These are phyloP conservation scores for Saccharomycopsis fibuligera DNA, from an alignment of 805 yeast genomes.

Conservation along the genomic window DNA sequence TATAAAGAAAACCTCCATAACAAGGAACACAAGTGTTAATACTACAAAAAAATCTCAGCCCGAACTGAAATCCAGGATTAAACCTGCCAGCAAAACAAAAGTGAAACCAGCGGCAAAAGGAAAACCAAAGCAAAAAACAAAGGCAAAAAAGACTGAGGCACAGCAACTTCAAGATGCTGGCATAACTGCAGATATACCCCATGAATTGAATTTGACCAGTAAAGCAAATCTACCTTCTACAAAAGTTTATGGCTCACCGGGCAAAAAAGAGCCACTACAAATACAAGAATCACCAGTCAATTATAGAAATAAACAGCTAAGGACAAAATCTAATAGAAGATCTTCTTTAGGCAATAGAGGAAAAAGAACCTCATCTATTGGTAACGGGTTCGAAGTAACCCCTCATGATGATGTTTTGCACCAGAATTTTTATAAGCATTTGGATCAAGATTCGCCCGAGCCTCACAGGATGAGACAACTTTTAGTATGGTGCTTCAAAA, in stretches of 20 bases:
- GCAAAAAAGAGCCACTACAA: constrained; percentile 17
- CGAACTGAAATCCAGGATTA: too few species aligned
- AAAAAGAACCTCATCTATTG: constrained; percentile 65
- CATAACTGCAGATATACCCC: not conserved
- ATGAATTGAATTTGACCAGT: not conserved
- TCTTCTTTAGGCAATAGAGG: constrained; percentile 56
- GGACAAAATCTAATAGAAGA: constrained; percentile 35
- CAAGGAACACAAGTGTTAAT: too few species aligned
- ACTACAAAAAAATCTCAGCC: too few species aligned
- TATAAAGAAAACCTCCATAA: too few species aligned
- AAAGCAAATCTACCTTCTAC: not conserved
- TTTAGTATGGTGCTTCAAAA: constrained; percentile 59
- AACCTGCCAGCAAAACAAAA: not conserved
- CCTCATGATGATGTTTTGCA: constrained; percentile 60
- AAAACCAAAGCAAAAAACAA: too few species aligned
- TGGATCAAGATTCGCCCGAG: constrained; percentile 58
- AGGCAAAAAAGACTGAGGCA: too few species aligned
- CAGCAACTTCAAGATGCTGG: not conserved
- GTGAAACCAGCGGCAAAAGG: too few species aligned
- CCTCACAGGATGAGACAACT: constrained; percentile 70
- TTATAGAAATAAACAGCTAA: constrained; percentile 21
- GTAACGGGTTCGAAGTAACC: constrained; percentile 61
- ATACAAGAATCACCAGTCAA: constrained; percentile 22
- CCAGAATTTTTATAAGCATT: constrained; percentile 51
- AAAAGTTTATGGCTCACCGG: constrained; percentile 12